Evolutionary conservation across 75 land plant species (phyloP), one percentile per base, ranked within the genome.

Genomic region (Ceratopteris richardii): DNA sequence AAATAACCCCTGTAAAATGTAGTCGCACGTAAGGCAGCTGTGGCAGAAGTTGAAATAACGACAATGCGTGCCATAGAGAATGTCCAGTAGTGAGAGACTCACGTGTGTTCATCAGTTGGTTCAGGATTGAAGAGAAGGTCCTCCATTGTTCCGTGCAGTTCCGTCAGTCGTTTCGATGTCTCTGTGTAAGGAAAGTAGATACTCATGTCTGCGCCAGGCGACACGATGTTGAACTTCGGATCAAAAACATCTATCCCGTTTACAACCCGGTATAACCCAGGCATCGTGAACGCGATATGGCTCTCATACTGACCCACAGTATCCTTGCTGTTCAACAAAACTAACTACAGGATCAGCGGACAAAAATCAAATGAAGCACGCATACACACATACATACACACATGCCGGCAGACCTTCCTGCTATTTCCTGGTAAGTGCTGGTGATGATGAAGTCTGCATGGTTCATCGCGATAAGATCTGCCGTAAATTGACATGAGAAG

Each of bases 221-320:
- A 83, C 6, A 80, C 86, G 65, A 83, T 81, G 65, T 84, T 84
- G 66, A 84, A 84, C 62, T 84, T 84, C 14, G 85, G 87, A 55
- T 84, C 87, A 58, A 83, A 83, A 24, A 81, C 86, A 73, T 83
- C 74, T n/a, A n/a, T n/a, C n/a, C 86, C 86, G 31, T 83, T 70
- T 42, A 83, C 86, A 19, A 81, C 80, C n/a, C 86, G 69, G 37
- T 81, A 83, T 0, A 76, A 61, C 27, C 86, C 80, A 44, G 86
- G 86, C 22, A 83, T 58, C 14, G 84, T 75, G 66, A 80, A 83
- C 19, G 86, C 80, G 1, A 62, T 51, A 57, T 83, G 85, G 40
- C 80, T 83, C 56, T 83, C 86, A 39, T 83, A 83, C 44, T 83
- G 86, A 31, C 84, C 86, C 47, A 80, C 77, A 1, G 65, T 75